Evolutionary conservation across 768 basidiomycete genomes (phyloP).

Genomic region (Podaxis pistillaris): DNA sequence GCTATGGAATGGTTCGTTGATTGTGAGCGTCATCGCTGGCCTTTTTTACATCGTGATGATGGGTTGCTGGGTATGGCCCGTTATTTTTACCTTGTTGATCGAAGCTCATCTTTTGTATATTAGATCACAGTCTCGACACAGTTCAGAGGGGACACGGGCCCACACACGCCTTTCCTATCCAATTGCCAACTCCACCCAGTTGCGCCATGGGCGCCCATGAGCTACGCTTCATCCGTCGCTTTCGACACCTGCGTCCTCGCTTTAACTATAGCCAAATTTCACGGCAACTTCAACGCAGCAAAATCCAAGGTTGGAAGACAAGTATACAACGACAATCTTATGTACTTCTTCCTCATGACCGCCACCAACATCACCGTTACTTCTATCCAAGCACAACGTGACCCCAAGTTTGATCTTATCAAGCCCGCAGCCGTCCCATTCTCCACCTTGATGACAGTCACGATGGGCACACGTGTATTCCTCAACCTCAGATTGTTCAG

Average conservation of each 20-base stretch:
- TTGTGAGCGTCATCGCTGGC: slow-evolving; percentile 2
- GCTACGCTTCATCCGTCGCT: slow-evolving; percentile 11
- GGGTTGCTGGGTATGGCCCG: slow-evolving; percentile 3
- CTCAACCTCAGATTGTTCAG: slow-evolving; percentile 9
- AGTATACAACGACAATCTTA: slow-evolving; percentile 6
- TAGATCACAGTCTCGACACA: slow-evolving; percentile 8
- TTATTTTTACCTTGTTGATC: not conserved
- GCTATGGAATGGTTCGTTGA: not conserved
- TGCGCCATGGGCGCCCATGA: slow-evolving; percentile 9
- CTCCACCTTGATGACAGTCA: slow-evolving; percentile 11
- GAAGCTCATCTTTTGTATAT: not conserved
- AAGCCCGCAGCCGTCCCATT: slow-evolving; percentile 9
- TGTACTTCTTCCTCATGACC: slow-evolving; percentile 11
- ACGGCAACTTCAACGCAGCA: not conserved
- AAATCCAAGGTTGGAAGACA: slow-evolving; percentile 6
- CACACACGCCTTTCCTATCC: slow-evolving; percentile 4
- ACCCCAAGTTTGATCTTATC: slow-evolving; percentile 9
- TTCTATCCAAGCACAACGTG: slow-evolving; percentile 3
- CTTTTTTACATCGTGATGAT: slow-evolving; percentile 10
- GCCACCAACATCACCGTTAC: slow-evolving; percentile 4
- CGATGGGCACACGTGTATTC: slow-evolving; percentile 11
- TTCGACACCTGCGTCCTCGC: slow-evolving; percentile 9
- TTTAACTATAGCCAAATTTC: slow-evolving; percentile 4
- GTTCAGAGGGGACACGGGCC: slow-evolving; percentile 3
- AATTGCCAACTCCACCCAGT: slow-evolving; percentile 8